Conservation (phyloP, 2,329 filamentous ascomycete genomes). For the Penicillium fuscoglaucum region DNA sequence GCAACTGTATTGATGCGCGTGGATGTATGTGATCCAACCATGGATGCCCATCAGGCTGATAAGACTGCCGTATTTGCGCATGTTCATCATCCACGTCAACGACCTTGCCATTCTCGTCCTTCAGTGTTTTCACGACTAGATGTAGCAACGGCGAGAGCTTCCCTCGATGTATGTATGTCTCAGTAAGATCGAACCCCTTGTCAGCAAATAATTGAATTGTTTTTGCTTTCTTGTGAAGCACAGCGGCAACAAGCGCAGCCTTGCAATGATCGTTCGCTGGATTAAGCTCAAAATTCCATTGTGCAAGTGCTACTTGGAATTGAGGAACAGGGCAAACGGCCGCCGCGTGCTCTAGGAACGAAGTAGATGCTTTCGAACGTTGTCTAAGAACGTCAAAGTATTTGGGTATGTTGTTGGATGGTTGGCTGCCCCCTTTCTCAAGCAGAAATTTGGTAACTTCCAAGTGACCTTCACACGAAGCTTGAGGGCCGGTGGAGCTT, state of each 20-base stretch:
- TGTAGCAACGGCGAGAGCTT: neutral
- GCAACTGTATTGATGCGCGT: neutral
- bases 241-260: neutral
- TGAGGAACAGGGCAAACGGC: neutral
- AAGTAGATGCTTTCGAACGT: neutral
- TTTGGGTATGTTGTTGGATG: neutral
- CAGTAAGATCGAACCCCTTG: neutral
- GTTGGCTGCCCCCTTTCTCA: neutral
- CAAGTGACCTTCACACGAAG: neutral
- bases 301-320: neutral
- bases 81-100: neutral
- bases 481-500: neutral
- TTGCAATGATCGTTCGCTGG: neutral
- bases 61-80: neutral
- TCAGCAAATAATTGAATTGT: neutral
- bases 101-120: neutral
- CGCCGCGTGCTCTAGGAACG: neutral
- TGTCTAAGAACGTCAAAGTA: too few relatives aligned
- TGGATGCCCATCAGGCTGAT: neutral
- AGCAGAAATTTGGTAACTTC: neutral
- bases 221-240: neutral
- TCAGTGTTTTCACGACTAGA: neutral
- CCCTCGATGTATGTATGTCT: neutral
- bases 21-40: neutral
- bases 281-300: neutral